A percentile compares a stretch with the other conserved stretches of the same genome.
phyloP scores from a whole-genome alignment of 2,329 filamentous ascomycete genomes.

The Ophiostoma sp. region DNA sequence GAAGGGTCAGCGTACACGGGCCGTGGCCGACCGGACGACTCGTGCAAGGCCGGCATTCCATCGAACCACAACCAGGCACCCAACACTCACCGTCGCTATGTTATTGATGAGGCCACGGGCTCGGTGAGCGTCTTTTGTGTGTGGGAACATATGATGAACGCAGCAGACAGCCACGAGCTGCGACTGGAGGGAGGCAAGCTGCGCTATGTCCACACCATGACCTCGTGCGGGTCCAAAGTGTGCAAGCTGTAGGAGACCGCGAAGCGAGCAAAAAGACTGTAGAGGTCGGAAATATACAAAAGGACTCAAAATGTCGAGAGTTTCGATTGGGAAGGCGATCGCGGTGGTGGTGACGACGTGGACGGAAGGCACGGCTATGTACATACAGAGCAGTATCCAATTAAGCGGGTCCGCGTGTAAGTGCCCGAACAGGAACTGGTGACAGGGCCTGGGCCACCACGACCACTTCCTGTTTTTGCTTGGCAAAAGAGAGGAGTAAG shows the following conservation, averaged over 20 bases:
- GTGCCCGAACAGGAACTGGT: not conserved
- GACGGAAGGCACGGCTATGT: not conserved
- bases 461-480: not conserved
- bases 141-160: constrained; percentile 29
- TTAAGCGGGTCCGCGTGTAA: not conserved
- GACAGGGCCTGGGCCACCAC: not conserved
- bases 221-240: constrained; percentile 22
- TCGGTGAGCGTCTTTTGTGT: constrained; percentile 33
- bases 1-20: constrained; percentile 34
- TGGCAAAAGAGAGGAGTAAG: not conserved
- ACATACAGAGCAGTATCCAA: not conserved
- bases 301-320: not conserved
- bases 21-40: constrained; percentile 27
- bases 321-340: not conserved
- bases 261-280: not conserved
- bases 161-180: constrained; percentile 27
- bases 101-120: constrained; percentile 35
- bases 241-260: constrained; percentile 19
- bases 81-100: constrained; percentile 34
- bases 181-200: constrained; percentile 26
- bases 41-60: constrained; percentile 34
- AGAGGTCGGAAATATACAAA: not conserved
- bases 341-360: not conserved
- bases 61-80: constrained; percentile 31
- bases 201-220: constrained; percentile 29